Evolutionary conservation across 1,284 basidiomycete genomes (phyloP), one percentile per base, ranked within the genome.

Genomic region (Jaminaea rosea): DNA sequence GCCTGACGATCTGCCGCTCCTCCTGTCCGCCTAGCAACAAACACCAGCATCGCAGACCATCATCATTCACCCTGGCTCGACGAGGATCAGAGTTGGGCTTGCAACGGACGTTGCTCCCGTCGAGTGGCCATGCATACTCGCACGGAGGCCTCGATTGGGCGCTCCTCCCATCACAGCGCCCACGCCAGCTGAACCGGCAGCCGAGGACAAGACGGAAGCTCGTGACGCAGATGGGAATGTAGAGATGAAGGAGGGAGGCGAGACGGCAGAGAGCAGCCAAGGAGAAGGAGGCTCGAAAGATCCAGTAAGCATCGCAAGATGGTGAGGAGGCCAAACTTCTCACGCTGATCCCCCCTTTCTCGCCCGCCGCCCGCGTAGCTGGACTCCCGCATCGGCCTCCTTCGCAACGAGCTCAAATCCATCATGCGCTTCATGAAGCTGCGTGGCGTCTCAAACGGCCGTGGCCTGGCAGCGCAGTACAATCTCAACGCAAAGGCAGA

Each of bases 21-120:
- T 3, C 23, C 24, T 26, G 19, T 13, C 21, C 27, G 36, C 59
- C 27, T 52, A 60, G 42, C 53, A 56, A 19, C 17, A 15, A 26
- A 28, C 10, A 1, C 55, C 60, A 4, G 64, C 59, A 4, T 47
- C 61, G 24, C 56, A 45, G 47, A 79, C 77, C 21, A 76, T 99
- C 52, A 85, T 99, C 32, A 87, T 99, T 51, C 94, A 99, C 67
- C 90, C 88, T 1, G 94, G 94, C 23, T 92, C 91, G 1, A 81
- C 87, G 26, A 85, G 79, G 66, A 77, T 96, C 29, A 84, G 90
- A 26, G 83, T 99, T 44, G 94, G 94, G 24, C 82, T 83, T 65
- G 90, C 92, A 0, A 87, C 84, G n/a, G 91, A 96, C 67, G 82
- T 87, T 26, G 83, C 80, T 29, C 91, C 90, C 9, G 69, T 84